Evolutionary conservation across 345 rosid genomes (phyloP), one percentile per base, ranked within the genome.

Genomic region (Viola odorata): DNA sequence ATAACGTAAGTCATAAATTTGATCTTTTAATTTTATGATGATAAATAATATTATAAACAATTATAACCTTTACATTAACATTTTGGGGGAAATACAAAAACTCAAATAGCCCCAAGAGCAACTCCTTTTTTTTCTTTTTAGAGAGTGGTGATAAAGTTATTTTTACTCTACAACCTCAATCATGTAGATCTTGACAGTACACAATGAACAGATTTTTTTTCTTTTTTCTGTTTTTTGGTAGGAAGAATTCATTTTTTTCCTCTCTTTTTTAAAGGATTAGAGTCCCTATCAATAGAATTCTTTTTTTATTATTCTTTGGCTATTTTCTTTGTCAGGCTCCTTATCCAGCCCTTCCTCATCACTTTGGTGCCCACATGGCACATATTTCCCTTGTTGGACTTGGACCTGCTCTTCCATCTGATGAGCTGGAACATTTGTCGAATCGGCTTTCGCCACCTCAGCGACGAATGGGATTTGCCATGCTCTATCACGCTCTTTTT

Each of bases 401-500:
- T 23, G 32, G 32, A 23, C 32, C 32, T 23, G 32, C 87, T 84
- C 82, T 82, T 94, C 81, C 84, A 83, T 66, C 74, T 81, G 63
- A 88, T 73, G 65, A 85, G 84, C 40, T 94, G 96, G 80, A 94
- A 80, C 10, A 90, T 54, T 17, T 94, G 91, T 1, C 96, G 91
- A 73, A 94, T 86, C 62, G 88, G 81, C 77, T 78, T 88, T 64
- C 91, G 84, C 99, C 97, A 94, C 82, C 91, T 85, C 42, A 90
- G 88, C 12, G 91, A 64, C 7, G 66, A 82, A 6, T 73, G 81
- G 1, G 83, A 81, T 66, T 76, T 88, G 3, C 69, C 68, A 67
- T 80, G 95, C 78, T 86, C 96, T 16, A 86, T 72, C 67, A 90
- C 86, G 41, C 84, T 80, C 73, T 73, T 82, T 55, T 51, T 63